Conservation (phyloP, 2,329 filamentous ascomycete genomes). For the Didymella pomorum region DNA sequence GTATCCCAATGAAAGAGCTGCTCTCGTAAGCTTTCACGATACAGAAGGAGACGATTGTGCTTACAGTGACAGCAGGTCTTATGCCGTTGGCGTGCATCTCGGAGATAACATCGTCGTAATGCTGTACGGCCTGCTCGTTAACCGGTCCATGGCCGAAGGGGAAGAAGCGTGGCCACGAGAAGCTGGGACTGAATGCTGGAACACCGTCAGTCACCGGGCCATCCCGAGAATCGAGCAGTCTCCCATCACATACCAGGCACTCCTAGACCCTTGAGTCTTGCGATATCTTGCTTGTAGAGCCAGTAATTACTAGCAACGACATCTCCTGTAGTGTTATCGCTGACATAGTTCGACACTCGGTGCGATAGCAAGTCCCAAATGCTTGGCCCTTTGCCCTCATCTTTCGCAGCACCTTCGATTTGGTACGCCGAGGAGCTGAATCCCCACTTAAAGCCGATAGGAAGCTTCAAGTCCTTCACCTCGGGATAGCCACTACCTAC, state of each 20-base stretch:
- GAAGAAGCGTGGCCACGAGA: constrained; percentile 52
- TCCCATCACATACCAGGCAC: constrained; percentile 29
- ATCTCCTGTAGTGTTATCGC: constrained; percentile 54
- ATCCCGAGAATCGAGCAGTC: neutral
- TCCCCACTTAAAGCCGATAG: constrained; percentile 54
- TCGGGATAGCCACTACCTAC: constrained; percentile 49
- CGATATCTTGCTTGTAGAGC: constrained; percentile 55
- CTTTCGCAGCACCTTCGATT: constrained; percentile 55
- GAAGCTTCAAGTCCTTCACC: constrained; percentile 50
- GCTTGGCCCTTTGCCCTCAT: constrained; percentile 54
- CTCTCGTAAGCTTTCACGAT: neutral
- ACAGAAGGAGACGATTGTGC: too few relatives aligned
- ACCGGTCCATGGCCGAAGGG: constrained; percentile 50
- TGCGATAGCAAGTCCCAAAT: constrained; percentile 57
- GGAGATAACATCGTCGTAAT: constrained; percentile 53
- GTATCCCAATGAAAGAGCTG: constrained; percentile 55
- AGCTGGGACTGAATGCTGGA: constrained; percentile 46
- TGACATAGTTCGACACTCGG: constrained; percentile 51
- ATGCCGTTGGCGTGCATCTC: constrained; percentile 49
- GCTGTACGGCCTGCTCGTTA: constrained; percentile 46
- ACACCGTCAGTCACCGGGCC: neutral
- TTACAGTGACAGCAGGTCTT: constrained; percentile 44
- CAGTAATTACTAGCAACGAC: constrained; percentile 54
- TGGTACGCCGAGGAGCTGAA: constrained; percentile 53
- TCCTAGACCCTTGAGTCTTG: constrained; percentile 47